phyloP scores from a whole-genome alignment of 768 basidiomycete genomes.

The Dacryopinax spathularia region DNA sequence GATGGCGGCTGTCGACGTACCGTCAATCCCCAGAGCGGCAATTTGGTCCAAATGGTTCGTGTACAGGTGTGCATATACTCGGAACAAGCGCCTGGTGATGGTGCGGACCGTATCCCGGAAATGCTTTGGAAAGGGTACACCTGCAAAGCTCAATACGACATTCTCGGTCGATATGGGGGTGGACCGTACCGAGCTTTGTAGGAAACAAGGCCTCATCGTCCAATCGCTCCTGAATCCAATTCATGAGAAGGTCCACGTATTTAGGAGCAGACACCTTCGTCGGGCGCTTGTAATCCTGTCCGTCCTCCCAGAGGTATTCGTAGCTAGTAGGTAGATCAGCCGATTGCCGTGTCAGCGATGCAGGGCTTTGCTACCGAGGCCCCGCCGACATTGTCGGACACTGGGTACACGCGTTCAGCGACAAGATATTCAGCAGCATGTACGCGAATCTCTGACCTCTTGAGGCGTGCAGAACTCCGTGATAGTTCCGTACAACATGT shows the following conservation, averaged over 20 bases:
- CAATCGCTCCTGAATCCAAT: conserved; percentile 85
- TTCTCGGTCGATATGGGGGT: background rate
- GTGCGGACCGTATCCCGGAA: conserved; percentile 85
- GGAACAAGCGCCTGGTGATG: conserved; percentile 81
- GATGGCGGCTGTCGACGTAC: conserved; percentile 29
- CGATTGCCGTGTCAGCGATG: background rate
- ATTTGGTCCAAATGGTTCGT: conserved; percentile 99
- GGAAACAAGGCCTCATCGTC: conserved; percentile 91
- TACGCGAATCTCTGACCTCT: conserved; percentile 43
- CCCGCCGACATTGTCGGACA: conserved; percentile 96
- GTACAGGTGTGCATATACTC: conserved; percentile 97
- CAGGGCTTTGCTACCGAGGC: conserved; percentile 45
- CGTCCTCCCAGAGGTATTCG: conserved; percentile 92
- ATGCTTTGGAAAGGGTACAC: conserved; percentile 77
- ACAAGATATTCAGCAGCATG: background rate
- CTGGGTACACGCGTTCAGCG: conserved; percentile 26
- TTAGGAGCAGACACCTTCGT: conserved; percentile 92
- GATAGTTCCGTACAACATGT: conserved; percentile 97
- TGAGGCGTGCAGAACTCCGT: conserved; percentile 95
- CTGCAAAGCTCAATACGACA: conserved; percentile 28
- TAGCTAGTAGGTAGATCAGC: conserved; percentile 40
- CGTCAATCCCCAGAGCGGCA: conserved; percentile 95
- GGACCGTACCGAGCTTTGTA: conserved; percentile 67
- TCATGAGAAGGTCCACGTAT: conserved; percentile 97
- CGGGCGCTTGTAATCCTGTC: conserved; percentile 69